Percentiles rank a stretch among this genome's conserved stretches.
phyloP scores from a whole-genome alignment of 176 grass and related monocot species.

The Calamus simplicifolius region DNA sequence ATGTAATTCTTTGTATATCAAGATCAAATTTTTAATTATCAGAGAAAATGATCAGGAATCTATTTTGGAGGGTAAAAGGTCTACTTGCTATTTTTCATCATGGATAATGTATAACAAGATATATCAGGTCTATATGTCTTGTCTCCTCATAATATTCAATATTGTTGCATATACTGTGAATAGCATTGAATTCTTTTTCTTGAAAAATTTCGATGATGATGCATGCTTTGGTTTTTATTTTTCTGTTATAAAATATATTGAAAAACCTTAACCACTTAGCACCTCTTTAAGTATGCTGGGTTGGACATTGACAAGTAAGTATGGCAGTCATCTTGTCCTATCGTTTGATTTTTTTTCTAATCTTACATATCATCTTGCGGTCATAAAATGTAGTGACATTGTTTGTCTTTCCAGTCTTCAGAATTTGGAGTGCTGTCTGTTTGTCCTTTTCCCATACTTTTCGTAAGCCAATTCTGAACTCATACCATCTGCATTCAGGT shows the following conservation, averaged over 20 bases:
- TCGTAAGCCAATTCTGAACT: slow-evolving; percentile 65
- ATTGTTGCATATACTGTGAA: no score
- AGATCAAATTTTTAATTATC: no score
- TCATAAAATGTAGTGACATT: slow-evolving; percentile 17
- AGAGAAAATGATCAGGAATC: no score
- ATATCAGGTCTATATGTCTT: no score
- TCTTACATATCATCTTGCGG: slow-evolving; percentile 9
- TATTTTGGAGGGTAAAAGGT: no score
- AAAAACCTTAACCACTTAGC: slow-evolving; percentile 63
- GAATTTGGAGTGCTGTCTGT: slow-evolving; percentile 98
- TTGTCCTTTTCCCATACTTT: slow-evolving; percentile 98
- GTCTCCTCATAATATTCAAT: no score
- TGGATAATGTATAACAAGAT: no score
- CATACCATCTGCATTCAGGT: not conserved
- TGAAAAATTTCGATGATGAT: not conserved
- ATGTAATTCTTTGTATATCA: no score
- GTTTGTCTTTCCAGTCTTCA: slow-evolving; percentile 62
- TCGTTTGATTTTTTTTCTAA: not conserved
- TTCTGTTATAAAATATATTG: slow-evolving; percentile 14
- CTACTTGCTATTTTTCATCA: no score
- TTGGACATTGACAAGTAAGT: slow-evolving; percentile 97
- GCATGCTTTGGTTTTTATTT: slow-evolving; percentile 6
- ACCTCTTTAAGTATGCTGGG: slow-evolving; percentile 99
- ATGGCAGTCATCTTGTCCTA: slow-evolving; percentile 11
- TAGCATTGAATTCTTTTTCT: slow-evolving; percentile 1